These are phyloP conservation scores for Diaporthe citri DNA, from an alignment of 2,329 filamentous ascomycete genomes.

Conservation along the genomic window DNA sequence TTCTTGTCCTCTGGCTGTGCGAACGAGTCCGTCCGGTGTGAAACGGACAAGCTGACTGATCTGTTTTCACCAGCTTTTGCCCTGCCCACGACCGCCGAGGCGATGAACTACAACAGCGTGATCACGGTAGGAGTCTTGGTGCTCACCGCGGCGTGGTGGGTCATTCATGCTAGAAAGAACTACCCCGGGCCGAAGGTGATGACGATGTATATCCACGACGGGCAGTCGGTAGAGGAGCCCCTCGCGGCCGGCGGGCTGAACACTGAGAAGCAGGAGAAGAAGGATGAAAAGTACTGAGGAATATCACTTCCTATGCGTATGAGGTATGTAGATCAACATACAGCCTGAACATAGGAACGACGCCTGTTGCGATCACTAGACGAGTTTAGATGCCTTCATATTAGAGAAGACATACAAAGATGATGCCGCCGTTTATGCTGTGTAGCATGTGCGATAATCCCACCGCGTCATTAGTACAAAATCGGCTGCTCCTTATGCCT, in stretches of 20 bases:
- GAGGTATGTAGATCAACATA: background rate
- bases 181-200: conserved; percentile 66
- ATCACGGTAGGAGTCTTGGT: conserved; percentile 63
- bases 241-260: conserved; percentile 38
- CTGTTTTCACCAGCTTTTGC: conserved; percentile 51
- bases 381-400: background rate
- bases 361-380: background rate
- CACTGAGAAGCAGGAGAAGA: conserved; percentile 11
- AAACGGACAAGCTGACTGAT: background rate
- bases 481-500: background rate
- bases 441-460: background rate
- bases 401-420: background rate
- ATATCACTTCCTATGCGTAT: background rate
- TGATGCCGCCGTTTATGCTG: background rate
- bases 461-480: background rate
- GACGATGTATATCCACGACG: conserved; percentile 56
- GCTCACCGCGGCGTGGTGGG: conserved; percentile 64
- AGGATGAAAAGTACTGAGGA: background rate
- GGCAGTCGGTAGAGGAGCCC: conserved; percentile 17
- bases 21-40: no score
- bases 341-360: background rate
- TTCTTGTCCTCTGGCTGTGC: background rate
- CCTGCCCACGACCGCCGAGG: conserved; percentile 54
- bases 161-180: conserved; percentile 58
- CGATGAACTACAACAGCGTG: conserved; percentile 68